Percentiles rank a stretch among this genome's conserved stretches.
phyloP scores from a whole-genome alignment of 208 protist species.

The Entamoeba histolytica region DNA sequence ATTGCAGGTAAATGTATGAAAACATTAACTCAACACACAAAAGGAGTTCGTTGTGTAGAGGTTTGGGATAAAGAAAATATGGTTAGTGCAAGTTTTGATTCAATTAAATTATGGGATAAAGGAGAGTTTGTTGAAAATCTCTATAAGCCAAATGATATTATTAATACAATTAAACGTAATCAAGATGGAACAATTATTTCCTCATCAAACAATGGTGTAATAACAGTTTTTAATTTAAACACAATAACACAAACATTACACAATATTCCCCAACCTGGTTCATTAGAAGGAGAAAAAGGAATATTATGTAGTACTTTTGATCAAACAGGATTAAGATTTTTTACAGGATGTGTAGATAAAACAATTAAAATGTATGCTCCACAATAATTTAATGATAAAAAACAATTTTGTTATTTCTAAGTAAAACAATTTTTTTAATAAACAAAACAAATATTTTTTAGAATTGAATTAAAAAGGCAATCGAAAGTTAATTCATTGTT shows the following conservation, averaged over 20 bases:
- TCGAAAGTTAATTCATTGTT: no score
- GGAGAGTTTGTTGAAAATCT: background rate
- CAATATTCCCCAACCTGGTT: background rate
- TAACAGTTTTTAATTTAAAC: background rate
- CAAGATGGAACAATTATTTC: background rate
- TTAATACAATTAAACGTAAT: background rate
- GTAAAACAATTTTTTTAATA: no score
- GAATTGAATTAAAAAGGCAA: no score
- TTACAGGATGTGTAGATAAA: background rate
- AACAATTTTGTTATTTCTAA: no score
- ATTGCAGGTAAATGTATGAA: background rate
- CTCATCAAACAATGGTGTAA: background rate
- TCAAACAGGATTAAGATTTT: background rate
- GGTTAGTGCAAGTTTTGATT: background rate
- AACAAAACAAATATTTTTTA: no score
- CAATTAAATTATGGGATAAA: background rate
- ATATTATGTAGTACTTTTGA: background rate
- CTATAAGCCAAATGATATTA: background rate
- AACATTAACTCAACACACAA: background rate
- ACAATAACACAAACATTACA: background rate
- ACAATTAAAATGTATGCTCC: background rate
- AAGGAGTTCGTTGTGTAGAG: background rate
- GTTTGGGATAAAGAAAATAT: background rate
- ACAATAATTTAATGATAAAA: no score
- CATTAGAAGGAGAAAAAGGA: background rate